Evolutionary conservation across 805 yeast species (phyloP).

Genomic region (Ogataea polymorpha): DNA sequence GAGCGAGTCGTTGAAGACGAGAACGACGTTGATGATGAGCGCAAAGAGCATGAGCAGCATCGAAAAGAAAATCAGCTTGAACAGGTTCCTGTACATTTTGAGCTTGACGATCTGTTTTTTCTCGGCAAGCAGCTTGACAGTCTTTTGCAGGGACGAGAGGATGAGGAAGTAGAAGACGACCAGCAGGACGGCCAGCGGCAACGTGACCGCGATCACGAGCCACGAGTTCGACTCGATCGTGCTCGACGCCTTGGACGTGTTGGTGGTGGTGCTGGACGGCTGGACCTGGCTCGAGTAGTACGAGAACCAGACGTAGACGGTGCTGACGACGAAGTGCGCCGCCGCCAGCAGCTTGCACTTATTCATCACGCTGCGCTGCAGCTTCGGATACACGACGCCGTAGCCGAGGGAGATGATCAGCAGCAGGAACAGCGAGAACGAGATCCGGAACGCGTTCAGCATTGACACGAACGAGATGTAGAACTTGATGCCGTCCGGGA

Average conservation of each 20-base stretch:
- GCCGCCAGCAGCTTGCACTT: conserved; percentile 59
- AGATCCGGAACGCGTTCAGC: conserved; percentile 74
- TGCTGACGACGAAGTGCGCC: conserved; percentile 52
- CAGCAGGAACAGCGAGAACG: conserved; percentile 84
- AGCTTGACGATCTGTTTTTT: conserved; percentile 92
- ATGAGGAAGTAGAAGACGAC: conserved; percentile 72
- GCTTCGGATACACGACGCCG: conserved; percentile 87
- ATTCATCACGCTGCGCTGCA: conserved; percentile 72
- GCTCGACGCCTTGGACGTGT: conserved; percentile 42
- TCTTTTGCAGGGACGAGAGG: conserved; percentile 66
- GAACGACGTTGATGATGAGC: conserved; percentile 62
- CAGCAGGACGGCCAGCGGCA: conserved; percentile 72
- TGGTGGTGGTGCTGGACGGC: conserved; percentile 32
- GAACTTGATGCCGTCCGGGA: conserved; percentile 50
- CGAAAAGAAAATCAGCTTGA: conserved; percentile 71
- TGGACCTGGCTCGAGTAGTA: conserved; percentile 34
- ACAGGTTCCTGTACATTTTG: conserved; percentile 75
- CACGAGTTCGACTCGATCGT: conserved; percentile 47
- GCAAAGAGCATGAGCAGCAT: conserved; percentile 70
- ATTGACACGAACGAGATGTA: conserved; percentile 77
- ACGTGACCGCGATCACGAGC: conserved; percentile 49
- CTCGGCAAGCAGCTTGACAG: conserved; percentile 68
- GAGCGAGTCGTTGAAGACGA: conserved; percentile 69
- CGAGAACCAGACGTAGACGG: conserved; percentile 50
- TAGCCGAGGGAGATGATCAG: conserved; percentile 87